Evolutionary conservation across 495 filamentous ascomycete genomes (phyloP).

Genomic region (Hyaloscypha variabilis): DNA sequence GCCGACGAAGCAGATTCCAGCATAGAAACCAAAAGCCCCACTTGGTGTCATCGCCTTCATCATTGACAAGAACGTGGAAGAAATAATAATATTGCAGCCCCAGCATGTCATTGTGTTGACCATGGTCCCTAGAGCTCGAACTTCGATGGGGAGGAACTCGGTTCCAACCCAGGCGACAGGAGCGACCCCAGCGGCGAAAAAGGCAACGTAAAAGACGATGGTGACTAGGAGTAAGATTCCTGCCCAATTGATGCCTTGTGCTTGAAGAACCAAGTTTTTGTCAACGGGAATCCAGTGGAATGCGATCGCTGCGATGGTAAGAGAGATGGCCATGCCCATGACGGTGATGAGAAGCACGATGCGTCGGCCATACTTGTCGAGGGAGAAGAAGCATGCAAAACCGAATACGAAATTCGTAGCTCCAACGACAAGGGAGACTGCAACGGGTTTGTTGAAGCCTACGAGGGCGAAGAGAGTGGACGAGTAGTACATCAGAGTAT

Average conservation of each 20-base stretch:
- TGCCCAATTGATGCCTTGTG: constrained; percentile 33
- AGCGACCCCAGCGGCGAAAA: constrained; percentile 45
- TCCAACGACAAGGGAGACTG: constrained; percentile 49
- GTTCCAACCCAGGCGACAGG: constrained; percentile 51
- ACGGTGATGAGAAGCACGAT: constrained; percentile 46
- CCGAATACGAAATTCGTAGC: constrained; percentile 56
- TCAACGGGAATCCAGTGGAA: constrained; percentile 53
- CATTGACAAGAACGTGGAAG: constrained; percentile 52
- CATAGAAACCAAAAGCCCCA: constrained; percentile 56
- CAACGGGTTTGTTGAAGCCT: constrained; percentile 50
- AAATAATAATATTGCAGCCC: constrained; percentile 53
- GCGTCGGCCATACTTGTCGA: constrained; percentile 51
- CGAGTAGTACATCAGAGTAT: constrained; percentile 52
- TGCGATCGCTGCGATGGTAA: constrained; percentile 45
- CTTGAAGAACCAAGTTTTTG: constrained; percentile 28
- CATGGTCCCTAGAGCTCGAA: constrained; percentile 56
- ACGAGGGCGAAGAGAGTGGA: constrained; percentile 52
- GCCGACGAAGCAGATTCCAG: constrained; percentile 46
- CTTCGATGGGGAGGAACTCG: constrained; percentile 54
- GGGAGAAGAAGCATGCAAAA: constrained; percentile 46
- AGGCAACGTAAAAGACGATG: constrained; percentile 49
- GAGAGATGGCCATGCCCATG: constrained; percentile 39
- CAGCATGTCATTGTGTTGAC: constrained; percentile 50
- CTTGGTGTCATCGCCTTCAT: constrained; percentile 48
- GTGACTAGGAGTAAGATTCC: constrained; percentile 43